Conservation (phyloP, 768 basidiomycete genomes). For the Imleria badia region DNA sequence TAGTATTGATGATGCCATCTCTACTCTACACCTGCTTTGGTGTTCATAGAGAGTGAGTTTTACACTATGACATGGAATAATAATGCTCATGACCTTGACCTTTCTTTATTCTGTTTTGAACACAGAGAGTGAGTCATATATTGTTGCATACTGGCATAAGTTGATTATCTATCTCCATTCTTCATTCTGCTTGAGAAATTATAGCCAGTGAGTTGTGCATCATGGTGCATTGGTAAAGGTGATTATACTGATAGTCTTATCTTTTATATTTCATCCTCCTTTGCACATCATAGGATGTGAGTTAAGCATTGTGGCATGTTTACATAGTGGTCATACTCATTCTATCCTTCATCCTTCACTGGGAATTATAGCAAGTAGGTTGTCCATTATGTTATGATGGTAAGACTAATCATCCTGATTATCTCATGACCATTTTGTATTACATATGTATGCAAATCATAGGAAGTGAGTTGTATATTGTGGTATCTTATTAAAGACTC, state of each 20-base stretch:
- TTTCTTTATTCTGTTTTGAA: not conserved
- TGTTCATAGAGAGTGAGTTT: too few species aligned
- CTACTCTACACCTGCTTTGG: too few species aligned
- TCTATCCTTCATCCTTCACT: not conserved
- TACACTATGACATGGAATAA: too few species aligned
- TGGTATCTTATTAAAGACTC: not conserved
- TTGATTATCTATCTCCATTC: not conserved
- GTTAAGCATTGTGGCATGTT: not conserved
- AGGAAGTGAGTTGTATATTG: not conserved
- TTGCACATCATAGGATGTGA: not conserved
- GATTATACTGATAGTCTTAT: not conserved
- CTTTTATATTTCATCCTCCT: too few species aligned
- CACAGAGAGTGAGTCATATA: not conserved
- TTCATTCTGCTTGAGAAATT: not conserved
- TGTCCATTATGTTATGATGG: not conserved
- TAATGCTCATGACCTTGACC: too few species aligned
- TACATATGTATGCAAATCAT: not conserved
- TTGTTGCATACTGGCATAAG: not conserved
- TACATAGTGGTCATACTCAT: not conserved
- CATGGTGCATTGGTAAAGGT: not conserved
- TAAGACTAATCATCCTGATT: not conserved
- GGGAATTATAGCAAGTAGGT: not conserved
- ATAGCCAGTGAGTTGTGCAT: not conserved
- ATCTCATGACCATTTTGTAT: not conserved
- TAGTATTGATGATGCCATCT: too few species aligned